Conservation (phyloP, 352 stramenopile species). For the Lagenidium giganteum region DNA sequence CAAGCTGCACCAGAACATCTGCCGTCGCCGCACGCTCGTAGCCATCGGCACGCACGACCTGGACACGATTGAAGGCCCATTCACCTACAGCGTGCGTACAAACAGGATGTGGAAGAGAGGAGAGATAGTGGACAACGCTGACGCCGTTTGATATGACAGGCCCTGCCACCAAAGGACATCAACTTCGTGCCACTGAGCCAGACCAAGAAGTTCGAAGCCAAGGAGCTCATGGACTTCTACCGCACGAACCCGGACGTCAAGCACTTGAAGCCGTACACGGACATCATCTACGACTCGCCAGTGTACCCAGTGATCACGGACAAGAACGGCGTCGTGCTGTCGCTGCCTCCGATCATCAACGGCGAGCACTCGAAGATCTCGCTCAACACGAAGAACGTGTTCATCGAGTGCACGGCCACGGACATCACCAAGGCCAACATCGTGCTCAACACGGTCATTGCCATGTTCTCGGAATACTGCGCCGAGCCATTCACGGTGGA, state of each 20-base stretch:
- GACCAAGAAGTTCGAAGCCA: constrained; percentile 88
- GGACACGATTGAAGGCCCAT: constrained; percentile 93
- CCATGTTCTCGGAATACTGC: constrained; percentile 99
- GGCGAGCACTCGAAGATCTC: constrained; percentile 96
- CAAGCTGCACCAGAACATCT: constrained; percentile 99
- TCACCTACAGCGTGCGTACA: constrained; percentile 79
- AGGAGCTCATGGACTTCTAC: constrained; percentile 95
- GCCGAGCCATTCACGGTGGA: constrained; percentile 95
- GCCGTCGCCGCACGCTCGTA: constrained; percentile 97
- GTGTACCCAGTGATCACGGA: constrained; percentile 98
- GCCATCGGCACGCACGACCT: constrained; percentile 99
- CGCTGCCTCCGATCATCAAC: constrained; percentile 99
- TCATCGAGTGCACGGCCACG: constrained; percentile 99
- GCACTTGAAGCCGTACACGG: constrained; percentile 99
- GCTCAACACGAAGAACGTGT: constrained; percentile 97
- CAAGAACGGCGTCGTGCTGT: constrained; percentile 94
- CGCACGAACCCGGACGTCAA: constrained; percentile 93
- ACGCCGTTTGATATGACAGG: constrained; percentile 34
- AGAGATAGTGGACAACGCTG: background rate
- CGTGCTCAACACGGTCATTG: constrained; percentile 98
- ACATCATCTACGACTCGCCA: constrained; percentile 99
- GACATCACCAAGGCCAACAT: constrained; percentile 99
- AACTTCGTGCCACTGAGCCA: constrained; percentile 96
- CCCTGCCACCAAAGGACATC: constrained; percentile 91
- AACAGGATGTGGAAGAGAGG: no score